Evolutionary conservation across 2,329 filamentous ascomycete genomes (phyloP), one percentile per base, ranked within the genome.

Genomic region (Pseudofabraea citricarpa): DNA sequence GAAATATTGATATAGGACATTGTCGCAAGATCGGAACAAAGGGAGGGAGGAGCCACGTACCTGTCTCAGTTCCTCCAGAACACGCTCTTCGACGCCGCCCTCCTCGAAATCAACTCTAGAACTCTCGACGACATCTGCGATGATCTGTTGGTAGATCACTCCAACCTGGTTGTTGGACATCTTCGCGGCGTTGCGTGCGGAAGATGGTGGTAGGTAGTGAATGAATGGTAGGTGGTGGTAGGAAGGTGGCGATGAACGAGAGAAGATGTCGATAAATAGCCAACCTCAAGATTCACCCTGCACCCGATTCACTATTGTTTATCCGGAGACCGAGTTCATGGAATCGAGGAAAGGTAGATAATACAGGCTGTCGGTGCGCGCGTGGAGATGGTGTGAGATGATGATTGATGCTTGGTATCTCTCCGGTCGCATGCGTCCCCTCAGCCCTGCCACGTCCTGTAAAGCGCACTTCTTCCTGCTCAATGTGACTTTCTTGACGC

Each of bases 61-160:
- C 81, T 84, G 77, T 67, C 83, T 84, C 74, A 98, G 73, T 65
- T 95, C 88, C 55, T 91, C 81, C 59, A 98, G 72, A 40, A 91
- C 91, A 56, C 79, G 74, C 64, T 91, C 85, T 58, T 95, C 89
- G 53, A 97, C 85, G 58, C 93, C 93, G 56, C 85, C 89, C 70
- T 98, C 93, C 66, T 98, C 93, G 64, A 98, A 97, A 68, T 97
- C 93, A 61, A 91, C 87, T 61, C 87, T 80, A 60, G 91, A 96
- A 55, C 87, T 85, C 57, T 91, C 85, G 67, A 97, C 88, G 63
- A 98, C 90, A 70, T 93, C 88, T 50, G 84, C 74, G 62, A 87
- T 87, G 65, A 87, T 83, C 59, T 75, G 71, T 66, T 83, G 74
- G 67, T 96, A 98, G 60, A 97, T 84, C 54, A 72, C 70, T 59